phyloP scores from a whole-genome alignment of 2,329 filamentous ascomycete species.

The Penicillium griseofulvum region DNA sequence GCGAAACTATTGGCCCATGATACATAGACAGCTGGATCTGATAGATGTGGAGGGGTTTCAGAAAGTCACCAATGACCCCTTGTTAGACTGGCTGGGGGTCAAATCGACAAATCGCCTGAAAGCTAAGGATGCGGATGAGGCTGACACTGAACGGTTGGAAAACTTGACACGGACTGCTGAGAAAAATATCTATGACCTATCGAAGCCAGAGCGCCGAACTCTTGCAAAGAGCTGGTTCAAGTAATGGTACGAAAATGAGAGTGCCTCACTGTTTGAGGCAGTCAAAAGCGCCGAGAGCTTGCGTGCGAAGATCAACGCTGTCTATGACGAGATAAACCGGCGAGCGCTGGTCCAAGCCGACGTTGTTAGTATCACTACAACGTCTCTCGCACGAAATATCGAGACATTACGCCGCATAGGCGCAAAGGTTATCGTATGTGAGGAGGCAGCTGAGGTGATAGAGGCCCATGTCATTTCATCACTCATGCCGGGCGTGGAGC shows the following conservation, averaged over 20 bases:
- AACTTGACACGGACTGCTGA: neutral
- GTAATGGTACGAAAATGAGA: neutral
- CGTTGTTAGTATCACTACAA: constrained; percentile 15
- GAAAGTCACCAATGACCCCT: neutral
- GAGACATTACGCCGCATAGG: constrained; percentile 9
- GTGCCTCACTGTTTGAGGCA: neutral
- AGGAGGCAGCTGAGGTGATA: constrained; percentile 68
- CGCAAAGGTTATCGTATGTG: constrained; percentile 52
- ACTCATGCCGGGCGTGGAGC: constrained; percentile 40
- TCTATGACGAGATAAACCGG: constrained; percentile 7
- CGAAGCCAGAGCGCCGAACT: neutral
- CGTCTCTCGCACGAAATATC: constrained; percentile 8
- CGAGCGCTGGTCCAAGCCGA: constrained; percentile 10
- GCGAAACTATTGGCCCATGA: neutral
- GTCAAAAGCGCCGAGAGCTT: neutral
- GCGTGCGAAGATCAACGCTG: neutral
- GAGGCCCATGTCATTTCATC: constrained; percentile 55
- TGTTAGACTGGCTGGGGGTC: neutral
- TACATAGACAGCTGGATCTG: neutral
- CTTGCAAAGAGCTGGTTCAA: constrained; percentile 8
- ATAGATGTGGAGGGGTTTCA: neutral
- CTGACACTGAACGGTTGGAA: constrained; percentile 1
- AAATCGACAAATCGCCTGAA: neutral
- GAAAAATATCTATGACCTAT: neutral
- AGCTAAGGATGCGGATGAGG: neutral